Base-by-base conservation (phyloP, 805 yeast species). In the Candida hungchunana region DNA sequence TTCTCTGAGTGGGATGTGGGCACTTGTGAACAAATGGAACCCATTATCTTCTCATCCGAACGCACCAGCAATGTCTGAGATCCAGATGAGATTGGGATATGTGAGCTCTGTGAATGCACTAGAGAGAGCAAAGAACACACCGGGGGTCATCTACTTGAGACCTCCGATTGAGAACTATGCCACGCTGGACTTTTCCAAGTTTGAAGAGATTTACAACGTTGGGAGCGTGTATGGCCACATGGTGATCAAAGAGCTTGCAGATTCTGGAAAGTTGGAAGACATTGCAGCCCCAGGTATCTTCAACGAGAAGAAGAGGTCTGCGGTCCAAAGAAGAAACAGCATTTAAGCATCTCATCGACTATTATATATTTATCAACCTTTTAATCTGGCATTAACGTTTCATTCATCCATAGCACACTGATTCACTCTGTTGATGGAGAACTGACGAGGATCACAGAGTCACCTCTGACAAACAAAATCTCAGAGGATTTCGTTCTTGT, bases 391-490 rank as follows among this genome's bases (percentile, higher is more conserved):
- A 35, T 35, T 32, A 35, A 13, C 23, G 10, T 19, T 34, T 28
- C 29, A 18, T 33, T 26, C 35, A 22, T 18, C 31, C 36, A 24
- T 36, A 27, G 29, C 30, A 34, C 36, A 31, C 14, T 10, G 14
- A 7, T 21, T 39, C 27, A 46, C 10, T 55, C 59, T 8, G 55
- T 57, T 19, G 56, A 35, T 16, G 69, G 64, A 5, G 79, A 69
- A 36, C 82, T 78, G 36, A 93, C 80, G 48, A 89, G 71, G 33
- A 94, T 86, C 29, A 93, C 97, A 3, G 94, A 79, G 62, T 93
- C 98, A n/a, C 99, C 99, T 66, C 99, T 80, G 12, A 93, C 89
- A 63, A 90, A 90, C 28, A 93, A 79, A 88, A 93, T 85, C 37
- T 86, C 96, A 13, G 87, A 73, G 43, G 72, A 71, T 53, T 79